Percentiles rank a stretch among this genome's conserved stretches.
These are phyloP conservation scores for Boletellus ananas DNA, from an alignment of 768 basidiomycete genomes.

Conservation along the genomic window DNA sequence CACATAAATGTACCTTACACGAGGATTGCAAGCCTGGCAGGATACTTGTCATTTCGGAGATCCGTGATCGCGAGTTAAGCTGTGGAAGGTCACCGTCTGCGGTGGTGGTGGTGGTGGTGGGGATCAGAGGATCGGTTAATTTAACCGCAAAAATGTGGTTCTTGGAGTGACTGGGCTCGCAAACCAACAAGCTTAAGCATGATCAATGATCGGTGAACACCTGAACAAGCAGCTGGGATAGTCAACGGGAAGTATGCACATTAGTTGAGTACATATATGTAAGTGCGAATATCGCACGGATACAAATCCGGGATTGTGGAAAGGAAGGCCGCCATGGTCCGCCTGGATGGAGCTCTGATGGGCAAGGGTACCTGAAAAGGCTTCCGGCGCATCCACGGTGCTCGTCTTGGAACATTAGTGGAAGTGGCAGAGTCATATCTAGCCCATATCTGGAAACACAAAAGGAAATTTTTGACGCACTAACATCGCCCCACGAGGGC, in stretches of 20 bases:
- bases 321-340: slow-evolving; percentile 43
- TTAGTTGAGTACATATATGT: background rate
- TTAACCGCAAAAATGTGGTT: slow-evolving; percentile 50
- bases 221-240: slow-evolving; percentile 44
- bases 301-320: slow-evolving; percentile 46
- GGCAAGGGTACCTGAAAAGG: slow-evolving; percentile 38
- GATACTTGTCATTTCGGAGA: no score
- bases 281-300: background rate
- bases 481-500: slow-evolving; percentile 41
- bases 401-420: slow-evolving; percentile 43
- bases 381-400: slow-evolving; percentile 19
- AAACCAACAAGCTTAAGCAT: slow-evolving; percentile 38
- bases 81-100: slow-evolving; percentile 43
- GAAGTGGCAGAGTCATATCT: slow-evolving; percentile 26
- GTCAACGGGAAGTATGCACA: slow-evolving; percentile 43
- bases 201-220: slow-evolving; percentile 44
- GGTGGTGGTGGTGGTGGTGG: slow-evolving; percentile 37
- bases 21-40: no score
- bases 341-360: slow-evolving; percentile 48
- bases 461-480: slow-evolving; percentile 27
- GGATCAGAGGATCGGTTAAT: slow-evolving; percentile 41
- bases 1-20: slow-evolving; percentile 32
- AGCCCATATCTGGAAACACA: background rate
- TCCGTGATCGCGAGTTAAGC: slow-evolving; percentile 29
- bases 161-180: slow-evolving; percentile 44